Percentiles rank a stretch among this genome's conserved stretches.
phyloP scores from a whole-genome alignment of 106 monocot genomes.

The Acorus calamus region DNA sequence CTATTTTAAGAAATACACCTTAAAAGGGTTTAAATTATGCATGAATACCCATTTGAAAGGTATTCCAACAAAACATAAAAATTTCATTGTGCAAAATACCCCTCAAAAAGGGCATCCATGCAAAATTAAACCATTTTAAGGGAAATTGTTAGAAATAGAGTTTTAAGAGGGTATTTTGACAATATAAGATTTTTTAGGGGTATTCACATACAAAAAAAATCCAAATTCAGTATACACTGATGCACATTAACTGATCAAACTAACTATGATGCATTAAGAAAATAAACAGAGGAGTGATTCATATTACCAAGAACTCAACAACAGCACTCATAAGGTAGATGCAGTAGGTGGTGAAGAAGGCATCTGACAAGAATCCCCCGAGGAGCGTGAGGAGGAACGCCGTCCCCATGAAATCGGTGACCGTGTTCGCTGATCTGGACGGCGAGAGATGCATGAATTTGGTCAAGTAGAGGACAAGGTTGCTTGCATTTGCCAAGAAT shows the following conservation, averaged over 20 bases:
- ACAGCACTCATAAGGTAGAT: constrained; percentile 55
- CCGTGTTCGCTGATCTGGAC: constrained; percentile 44
- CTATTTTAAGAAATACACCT: too few species aligned
- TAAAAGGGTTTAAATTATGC: too few species aligned
- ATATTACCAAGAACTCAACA: constrained; percentile 57
- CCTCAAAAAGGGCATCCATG: too few species aligned
- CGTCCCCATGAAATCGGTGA: constrained; percentile 96
- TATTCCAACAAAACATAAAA: too few species aligned
- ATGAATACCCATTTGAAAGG: too few species aligned
- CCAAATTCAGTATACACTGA: not conserved
- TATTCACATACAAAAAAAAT: too few species aligned
- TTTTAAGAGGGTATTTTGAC: too few species aligned
- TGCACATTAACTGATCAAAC: not conserved
- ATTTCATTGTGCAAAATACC: too few species aligned
- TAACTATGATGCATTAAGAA: not conserved
- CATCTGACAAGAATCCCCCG: constrained; percentile 78
- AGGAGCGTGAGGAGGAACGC: constrained; percentile 81
- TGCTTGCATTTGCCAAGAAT: constrained; percentile 75
- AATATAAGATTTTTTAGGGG: too few species aligned
- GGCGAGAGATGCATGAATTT: constrained; percentile 64
- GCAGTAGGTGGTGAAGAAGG: constrained; percentile 54
- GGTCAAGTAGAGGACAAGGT: constrained; percentile 58
- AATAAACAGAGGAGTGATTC: not conserved
- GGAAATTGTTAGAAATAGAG: too few species aligned
- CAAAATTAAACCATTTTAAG: too few species aligned